Base-by-base conservation (phyloP, 352 stramenopile species). In the Phytophthora sojae region DNA sequence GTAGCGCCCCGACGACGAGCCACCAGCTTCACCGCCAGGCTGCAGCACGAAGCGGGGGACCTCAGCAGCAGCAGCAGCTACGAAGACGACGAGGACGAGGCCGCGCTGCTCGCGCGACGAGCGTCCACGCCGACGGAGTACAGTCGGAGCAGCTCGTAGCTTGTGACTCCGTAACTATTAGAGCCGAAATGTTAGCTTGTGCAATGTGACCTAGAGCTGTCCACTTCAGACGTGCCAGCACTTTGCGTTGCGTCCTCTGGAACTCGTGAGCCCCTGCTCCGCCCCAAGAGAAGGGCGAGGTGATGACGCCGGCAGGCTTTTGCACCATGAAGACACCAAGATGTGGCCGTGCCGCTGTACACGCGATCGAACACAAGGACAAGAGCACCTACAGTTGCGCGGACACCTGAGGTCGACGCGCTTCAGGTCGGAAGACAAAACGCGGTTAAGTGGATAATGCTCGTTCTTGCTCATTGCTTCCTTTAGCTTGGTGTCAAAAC, bases 401-500 rank as follows among this genome's bases (percentile, higher is more conserved):
- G 12, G 32, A 52, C 26, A n/a, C n/a, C n/a, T n/a, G n/a, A n/a
- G n/a, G n/a, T n/a, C 32, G 32, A 39, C 32, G 32, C 32, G 32
- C 32, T 39, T 8, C 26, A 30, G 32, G 32, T 39, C 56, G 65
- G 12, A 51, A 62, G 50, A 63, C 26, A 47, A 69, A 62, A 63
- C 50, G 17, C 61, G 51, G 7, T 60, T 70, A 15, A 69, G 50
- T 62, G 57, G 64, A 64, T 73, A 59, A 55, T 67, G 64, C 15
- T 63, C 70, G 35, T 64, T 51, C 21, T 59, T 51, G 64, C 59
- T 72, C 56, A 55, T 59, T 59, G 45, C 52, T 75, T 60, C 53
- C 64, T 71, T 71, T 66, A 57, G 50, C 67, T 65, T n/a, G 67
- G 53, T 30, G 26, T 76, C 59, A 74, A 74, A 80, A 80, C 55